Evolutionary conservation across 306 rosid species (phyloP).

Genomic region (barrel medic (Medicago truncatula)): DNA sequence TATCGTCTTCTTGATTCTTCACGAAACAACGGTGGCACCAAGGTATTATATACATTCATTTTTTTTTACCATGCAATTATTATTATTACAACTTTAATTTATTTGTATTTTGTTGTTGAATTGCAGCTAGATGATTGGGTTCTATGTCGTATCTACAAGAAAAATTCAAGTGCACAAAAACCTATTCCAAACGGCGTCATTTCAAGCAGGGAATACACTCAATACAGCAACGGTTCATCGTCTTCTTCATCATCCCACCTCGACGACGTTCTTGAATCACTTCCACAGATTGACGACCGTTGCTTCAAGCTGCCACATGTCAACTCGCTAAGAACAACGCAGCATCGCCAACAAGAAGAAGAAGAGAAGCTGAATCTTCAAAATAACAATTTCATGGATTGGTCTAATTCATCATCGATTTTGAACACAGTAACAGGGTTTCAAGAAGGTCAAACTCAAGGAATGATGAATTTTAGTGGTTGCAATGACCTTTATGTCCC

Average conservation of each 20-base stretch:
- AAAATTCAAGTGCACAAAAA: conserved; percentile 61
- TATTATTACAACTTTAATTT: too few species aligned
- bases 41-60: conserved; percentile 43
- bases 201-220: conserved; percentile 61
- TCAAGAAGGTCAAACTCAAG: conserved; percentile 46
- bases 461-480: conserved; percentile 35
- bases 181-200: conserved; percentile 35
- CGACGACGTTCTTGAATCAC: conserved; percentile 75
- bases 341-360: conserved; percentile 32
- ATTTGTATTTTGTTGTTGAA: neutral
- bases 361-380: conserved; percentile 50
- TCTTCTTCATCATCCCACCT: conserved; percentile 71
- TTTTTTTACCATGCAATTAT: neutral
- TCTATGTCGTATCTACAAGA: conserved; percentile 89
- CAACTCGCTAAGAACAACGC: conserved; percentile 54
- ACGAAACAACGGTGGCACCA: conserved; percentile 65
- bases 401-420: conserved; percentile 63
- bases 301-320: conserved; percentile 65
- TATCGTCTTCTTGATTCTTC: conserved; percentile 79
- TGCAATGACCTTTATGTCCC: conserved; percentile 52
- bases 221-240: conserved; percentile 66
- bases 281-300: conserved; percentile 68
- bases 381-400: conserved; percentile 56
- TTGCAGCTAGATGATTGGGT: conserved; percentile 93
- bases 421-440: conserved; percentile 58